phyloP scores from a whole-genome alignment of 1,284 basidiomycete species.

The Earliella scabrosa region DNA sequence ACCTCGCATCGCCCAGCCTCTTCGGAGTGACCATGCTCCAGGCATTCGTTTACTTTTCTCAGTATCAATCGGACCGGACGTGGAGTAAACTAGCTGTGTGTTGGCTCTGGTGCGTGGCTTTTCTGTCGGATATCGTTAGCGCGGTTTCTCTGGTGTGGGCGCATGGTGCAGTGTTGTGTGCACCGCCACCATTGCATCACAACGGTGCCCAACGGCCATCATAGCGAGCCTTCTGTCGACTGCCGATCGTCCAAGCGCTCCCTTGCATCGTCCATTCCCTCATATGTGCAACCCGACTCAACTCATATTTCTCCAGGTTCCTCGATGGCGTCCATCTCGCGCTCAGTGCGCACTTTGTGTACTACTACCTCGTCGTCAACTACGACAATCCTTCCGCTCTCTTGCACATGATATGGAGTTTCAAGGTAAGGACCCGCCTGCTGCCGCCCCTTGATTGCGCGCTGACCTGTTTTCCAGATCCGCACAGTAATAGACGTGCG shows the following conservation, averaged over 20 bases:
- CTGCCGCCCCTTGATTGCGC: no score
- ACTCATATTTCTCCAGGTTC: slow-evolving; percentile 16
- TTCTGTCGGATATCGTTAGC: no score
- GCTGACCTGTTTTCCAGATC: slow-evolving; percentile 18
- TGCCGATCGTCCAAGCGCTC: no score
- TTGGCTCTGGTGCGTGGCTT: slow-evolving; percentile 28
- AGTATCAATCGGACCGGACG: slow-evolving; percentile 40
- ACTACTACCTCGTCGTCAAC: slow-evolving; percentile 29
- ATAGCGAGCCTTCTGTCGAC: no score
- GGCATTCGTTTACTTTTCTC: slow-evolving; percentile 43
- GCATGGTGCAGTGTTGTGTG: no score
- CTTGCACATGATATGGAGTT: slow-evolving; percentile 27
- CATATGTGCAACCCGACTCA: no score
- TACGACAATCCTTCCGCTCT: slow-evolving; percentile 22
- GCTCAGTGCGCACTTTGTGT: slow-evolving; percentile 28
- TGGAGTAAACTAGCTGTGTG: slow-evolving; percentile 44
- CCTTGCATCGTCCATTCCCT: no score
- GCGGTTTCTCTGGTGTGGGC: no score
- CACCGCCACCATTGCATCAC: no score
- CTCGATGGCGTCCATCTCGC: slow-evolving; percentile 29
- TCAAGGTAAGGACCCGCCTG: no score
- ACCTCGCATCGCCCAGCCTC: slow-evolving; percentile 31
- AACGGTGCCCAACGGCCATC: no score
- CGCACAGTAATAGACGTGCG: slow-evolving; percentile 27
- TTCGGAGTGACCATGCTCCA: slow-evolving; percentile 47